Conservation (phyloP, 306 rosid genomes). For the Comarum palustre region DNA sequence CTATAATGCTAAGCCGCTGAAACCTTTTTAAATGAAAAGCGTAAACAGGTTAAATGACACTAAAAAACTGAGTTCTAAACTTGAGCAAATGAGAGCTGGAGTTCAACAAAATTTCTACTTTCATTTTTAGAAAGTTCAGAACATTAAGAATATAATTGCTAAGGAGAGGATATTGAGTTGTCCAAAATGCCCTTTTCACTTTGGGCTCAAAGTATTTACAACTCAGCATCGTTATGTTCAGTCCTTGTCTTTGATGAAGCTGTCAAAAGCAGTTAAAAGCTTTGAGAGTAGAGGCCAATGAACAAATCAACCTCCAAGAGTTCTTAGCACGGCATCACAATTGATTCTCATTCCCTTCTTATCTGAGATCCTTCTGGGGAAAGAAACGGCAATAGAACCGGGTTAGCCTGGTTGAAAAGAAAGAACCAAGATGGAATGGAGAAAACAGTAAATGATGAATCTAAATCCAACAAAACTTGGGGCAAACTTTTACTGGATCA, state of each 20-base stretch:
- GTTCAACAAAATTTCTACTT: slow-evolving; percentile 17
- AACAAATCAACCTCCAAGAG: slow-evolving; percentile 18
- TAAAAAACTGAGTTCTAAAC: not conserved
- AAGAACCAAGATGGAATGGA: slow-evolving; percentile 3
- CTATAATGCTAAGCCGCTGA: too few relatives aligned
- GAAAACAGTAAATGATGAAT: not conserved
- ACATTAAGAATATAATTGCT: slow-evolving; percentile 12
- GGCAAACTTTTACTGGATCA: too few relatives aligned
- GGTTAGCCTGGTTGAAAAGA: not conserved
- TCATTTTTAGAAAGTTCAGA: slow-evolving; percentile 22
- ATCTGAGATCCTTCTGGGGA: slow-evolving; percentile 31
- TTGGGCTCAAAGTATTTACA: slow-evolving; percentile 26
- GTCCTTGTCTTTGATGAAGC: slow-evolving; percentile 19
- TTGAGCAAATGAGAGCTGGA: not conserved
- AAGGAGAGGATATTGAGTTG: not conserved
- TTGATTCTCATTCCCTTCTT: slow-evolving; percentile 10
- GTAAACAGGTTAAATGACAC: not conserved
- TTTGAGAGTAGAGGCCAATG: slow-evolving; percentile 26
- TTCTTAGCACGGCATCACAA: slow-evolving; percentile 26
- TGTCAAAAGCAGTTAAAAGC: slow-evolving; percentile 22
- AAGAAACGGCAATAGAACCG: slow-evolving; percentile 8
- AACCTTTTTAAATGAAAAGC: too few relatives aligned
- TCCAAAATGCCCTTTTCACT: slow-evolving; percentile 25
- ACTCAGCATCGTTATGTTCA: slow-evolving; percentile 9
- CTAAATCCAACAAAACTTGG: not conserved